A percentile compares a stretch with the other conserved stretches of the same genome.
These are phyloP conservation scores for Cystobasidiaceae sp. DNA, from an alignment of 1,284 basidiomycete genomes.

Conservation along the genomic window DNA sequence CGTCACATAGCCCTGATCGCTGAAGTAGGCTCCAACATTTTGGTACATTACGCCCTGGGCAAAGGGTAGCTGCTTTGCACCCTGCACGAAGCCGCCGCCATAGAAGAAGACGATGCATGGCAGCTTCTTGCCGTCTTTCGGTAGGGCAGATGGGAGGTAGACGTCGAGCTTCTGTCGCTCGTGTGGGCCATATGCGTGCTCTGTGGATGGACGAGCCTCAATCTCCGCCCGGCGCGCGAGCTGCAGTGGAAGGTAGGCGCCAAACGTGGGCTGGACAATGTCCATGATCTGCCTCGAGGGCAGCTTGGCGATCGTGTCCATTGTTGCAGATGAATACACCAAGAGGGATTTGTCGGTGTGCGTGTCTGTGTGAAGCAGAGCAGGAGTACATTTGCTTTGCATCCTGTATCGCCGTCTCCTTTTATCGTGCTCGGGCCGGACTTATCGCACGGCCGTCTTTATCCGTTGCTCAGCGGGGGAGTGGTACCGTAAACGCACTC, in stretches of 20 bases:
- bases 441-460: no score
- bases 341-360: no score
- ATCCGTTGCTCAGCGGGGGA: no score
- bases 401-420: no score
- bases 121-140: neutral
- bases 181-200: constrained; percentile 24
- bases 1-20: neutral
- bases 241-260: constrained; percentile 15
- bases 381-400: no score
- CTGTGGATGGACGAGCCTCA: neutral
- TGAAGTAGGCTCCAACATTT: constrained; percentile 22
- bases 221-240: constrained; percentile 11
- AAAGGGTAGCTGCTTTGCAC: constrained; percentile 12
- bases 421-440: no score
- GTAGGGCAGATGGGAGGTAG: neutral
- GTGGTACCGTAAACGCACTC: no score
- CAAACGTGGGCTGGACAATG: constrained; percentile 18
- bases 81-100: constrained; percentile 17
- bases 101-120: constrained; percentile 9
- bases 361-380: no score
- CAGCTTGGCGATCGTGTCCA: constrained; percentile 11
- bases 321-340: no score
- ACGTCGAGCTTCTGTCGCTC: constrained; percentile 23
- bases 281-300: constrained; percentile 1
- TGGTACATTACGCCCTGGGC: constrained; percentile 9